Conservation (phyloP, 805 yeast species). For the Jamesozyma lodderae region DNA sequence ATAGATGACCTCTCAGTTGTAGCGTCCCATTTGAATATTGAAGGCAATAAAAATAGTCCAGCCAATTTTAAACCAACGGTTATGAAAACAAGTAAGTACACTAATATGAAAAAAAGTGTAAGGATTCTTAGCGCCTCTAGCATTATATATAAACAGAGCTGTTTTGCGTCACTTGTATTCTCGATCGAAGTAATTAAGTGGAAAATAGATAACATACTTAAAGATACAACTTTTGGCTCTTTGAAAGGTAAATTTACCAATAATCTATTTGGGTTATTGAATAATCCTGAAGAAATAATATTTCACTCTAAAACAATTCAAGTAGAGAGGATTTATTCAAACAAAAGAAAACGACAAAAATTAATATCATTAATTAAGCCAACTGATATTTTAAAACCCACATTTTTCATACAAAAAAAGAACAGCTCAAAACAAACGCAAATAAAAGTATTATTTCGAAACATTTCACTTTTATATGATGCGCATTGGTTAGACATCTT, state of each 20-base stretch:
- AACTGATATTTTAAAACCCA: conserved; percentile 32
- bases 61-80: too few species aligned
- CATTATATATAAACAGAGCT: conserved; percentile 15
- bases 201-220: conserved; percentile 8
- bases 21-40: too few species aligned
- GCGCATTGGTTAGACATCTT: conserved; percentile 44
- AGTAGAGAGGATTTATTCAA: conserved; percentile 7
- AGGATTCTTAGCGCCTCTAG: conserved; percentile 22
- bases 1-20: background rate
- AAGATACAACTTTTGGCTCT: conserved; percentile 13
- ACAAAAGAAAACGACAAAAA: conserved; percentile 16
- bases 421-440: conserved; percentile 21
- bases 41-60: background rate
- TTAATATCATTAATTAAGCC: conserved; percentile 29
- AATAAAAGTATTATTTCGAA: conserved; percentile 38
- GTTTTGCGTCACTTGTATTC: conserved; percentile 12
- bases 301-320: conserved; percentile 10
- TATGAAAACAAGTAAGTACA: background rate
- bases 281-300: conserved; percentile 7
- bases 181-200: conserved; percentile 9
- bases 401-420: conserved; percentile 33
- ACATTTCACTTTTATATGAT: conserved; percentile 46
- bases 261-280: conserved; percentile 11
- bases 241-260: conserved; percentile 6
- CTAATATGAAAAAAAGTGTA: conserved; percentile 19